A percentile compares a stretch with the other conserved stretches of the same genome.
These are phyloP conservation scores for Atkinsonella hypoxylon DNA, from an alignment of 2,329 filamentous ascomycete genomes.

Conservation along the genomic window DNA sequence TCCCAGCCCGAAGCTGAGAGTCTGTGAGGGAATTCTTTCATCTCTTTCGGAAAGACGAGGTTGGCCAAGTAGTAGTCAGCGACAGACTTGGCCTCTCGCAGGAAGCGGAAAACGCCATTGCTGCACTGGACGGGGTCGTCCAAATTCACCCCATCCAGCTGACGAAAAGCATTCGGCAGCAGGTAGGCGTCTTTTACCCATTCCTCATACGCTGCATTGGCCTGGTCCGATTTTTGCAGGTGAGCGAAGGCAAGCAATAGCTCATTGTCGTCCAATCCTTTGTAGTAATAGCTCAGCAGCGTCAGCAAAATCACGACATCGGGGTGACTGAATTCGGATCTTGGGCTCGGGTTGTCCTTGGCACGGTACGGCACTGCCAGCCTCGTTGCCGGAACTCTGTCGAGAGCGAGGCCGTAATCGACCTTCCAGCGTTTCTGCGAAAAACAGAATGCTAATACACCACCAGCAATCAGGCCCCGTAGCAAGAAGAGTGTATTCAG, in stretches of 20 bases:
- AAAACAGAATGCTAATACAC: slow-evolving; percentile 39
- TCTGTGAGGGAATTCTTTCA: slow-evolving; percentile 51
- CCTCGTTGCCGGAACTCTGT: slow-evolving; percentile 21
- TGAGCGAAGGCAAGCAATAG: slow-evolving; percentile 34
- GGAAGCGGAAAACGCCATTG: slow-evolving; percentile 35
- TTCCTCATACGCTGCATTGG: slow-evolving; percentile 34
- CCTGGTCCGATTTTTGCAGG: slow-evolving; percentile 39
- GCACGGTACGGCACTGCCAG: slow-evolving; percentile 48
- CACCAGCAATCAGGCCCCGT: slow-evolving; percentile 40
- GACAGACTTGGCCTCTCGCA: slow-evolving; percentile 38
- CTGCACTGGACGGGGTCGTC: slow-evolving; percentile 38
- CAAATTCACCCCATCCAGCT: slow-evolving; percentile 43
- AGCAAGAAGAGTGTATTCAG: slow-evolving; percentile 30
- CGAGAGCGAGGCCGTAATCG: slow-evolving; percentile 42
- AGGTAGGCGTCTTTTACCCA: slow-evolving; percentile 30
- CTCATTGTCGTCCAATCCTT: slow-evolving; percentile 38
- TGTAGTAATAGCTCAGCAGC: slow-evolving; percentile 42
- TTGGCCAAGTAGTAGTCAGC: slow-evolving; percentile 52
- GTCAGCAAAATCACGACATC: slow-evolving; percentile 47
- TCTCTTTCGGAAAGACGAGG: slow-evolving; percentile 48
- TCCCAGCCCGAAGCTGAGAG: slow-evolving; percentile 59
- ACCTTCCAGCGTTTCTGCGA: slow-evolving; percentile 48
- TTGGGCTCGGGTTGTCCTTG: slow-evolving; percentile 42
- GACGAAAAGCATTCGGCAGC: slow-evolving; percentile 25
- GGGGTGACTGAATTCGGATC: slow-evolving; percentile 51